Percentiles rank a stretch among this genome's conserved stretches.
Evolutionary conservation across 345 rosid genomes (phyloP).

Genomic region (Psidium guajava): DNA sequence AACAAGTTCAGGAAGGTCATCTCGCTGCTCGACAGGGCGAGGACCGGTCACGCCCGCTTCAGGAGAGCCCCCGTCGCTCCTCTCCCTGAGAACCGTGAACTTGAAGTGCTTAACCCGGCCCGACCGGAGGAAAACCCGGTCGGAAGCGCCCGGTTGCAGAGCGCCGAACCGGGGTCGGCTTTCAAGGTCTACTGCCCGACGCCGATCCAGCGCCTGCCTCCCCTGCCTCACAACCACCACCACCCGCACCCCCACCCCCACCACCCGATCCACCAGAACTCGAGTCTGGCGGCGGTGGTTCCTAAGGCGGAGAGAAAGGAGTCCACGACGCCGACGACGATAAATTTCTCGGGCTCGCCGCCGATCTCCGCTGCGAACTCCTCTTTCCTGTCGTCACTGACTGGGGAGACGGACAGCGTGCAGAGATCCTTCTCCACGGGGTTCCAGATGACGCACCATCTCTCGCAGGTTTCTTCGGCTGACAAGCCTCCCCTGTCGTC

Average conservation of each 20-base stretch:
- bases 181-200: constrained; percentile 63
- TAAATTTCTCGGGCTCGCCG: constrained; percentile 44
- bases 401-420: constrained; percentile 63
- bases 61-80: constrained; percentile 35
- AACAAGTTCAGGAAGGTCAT: constrained; percentile 66
- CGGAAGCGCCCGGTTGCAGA: neutral
- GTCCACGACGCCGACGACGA: constrained; percentile 18
- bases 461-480: constrained; percentile 34
- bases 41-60: constrained; percentile 93
- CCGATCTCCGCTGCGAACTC: constrained; percentile 32
- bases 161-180: constrained; percentile 16
- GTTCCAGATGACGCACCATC: constrained; percentile 48
- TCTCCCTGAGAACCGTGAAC: neutral
- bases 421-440: constrained; percentile 37
- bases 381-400: constrained; percentile 63
- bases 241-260: constrained; percentile 2
- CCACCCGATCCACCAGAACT: neutral
- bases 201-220: constrained; percentile 63
- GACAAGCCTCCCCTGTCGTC: constrained; percentile 73
- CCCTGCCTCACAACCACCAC: constrained; percentile 45
- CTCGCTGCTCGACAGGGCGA: constrained; percentile 52
- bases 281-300: constrained; percentile 3
- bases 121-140: neutral
- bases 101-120: neutral
- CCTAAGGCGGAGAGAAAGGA: constrained; percentile 27